Evolutionary conservation across 768 basidiomycete genomes (phyloP).

Genomic region (Vishniacozyma victoriae): DNA sequence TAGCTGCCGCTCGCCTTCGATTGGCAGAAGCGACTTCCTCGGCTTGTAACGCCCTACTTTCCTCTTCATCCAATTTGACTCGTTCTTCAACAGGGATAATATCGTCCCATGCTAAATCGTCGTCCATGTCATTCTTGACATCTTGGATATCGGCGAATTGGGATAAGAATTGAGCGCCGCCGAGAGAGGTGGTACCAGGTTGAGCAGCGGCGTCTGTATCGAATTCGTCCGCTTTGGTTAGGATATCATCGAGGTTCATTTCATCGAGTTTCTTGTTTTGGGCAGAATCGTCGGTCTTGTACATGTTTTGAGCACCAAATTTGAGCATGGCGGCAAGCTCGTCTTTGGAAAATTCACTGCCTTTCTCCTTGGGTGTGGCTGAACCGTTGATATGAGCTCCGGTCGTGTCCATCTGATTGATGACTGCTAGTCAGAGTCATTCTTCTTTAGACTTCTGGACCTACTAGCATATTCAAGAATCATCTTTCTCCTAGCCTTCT

Average conservation of each 20-base stretch:
- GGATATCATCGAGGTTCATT: conserved; percentile 97
- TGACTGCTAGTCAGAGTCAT: conserved; percentile 60
- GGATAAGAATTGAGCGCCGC: conserved; percentile 92
- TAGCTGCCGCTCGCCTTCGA: conserved; percentile 75
- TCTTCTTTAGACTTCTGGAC: conserved; percentile 45
- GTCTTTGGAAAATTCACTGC: conserved; percentile 60
- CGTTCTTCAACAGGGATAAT: conserved; percentile 94
- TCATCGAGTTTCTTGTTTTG: conserved; percentile 95
- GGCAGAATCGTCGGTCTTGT: conserved; percentile 90
- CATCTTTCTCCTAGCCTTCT: conserved; percentile 99
- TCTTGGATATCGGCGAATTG: conserved; percentile 95
- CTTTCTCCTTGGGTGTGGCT: conserved; percentile 51
- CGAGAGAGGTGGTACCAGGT: conserved; percentile 86
- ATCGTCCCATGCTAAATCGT: conserved; percentile 87
- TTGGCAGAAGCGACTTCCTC: conserved; percentile 63
- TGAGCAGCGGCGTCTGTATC: conserved; percentile 79
- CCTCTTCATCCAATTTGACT: conserved; percentile 72
- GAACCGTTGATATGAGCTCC: conserved; percentile 84
- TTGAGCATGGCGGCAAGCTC: conserved; percentile 96
- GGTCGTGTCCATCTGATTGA: conserved; percentile 99
- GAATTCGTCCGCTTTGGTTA: conserved; percentile 93
- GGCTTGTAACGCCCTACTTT: conserved; percentile 57
- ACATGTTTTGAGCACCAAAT: conserved; percentile 99
- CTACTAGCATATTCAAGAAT: conserved; percentile 96
- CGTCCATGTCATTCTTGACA: conserved; percentile 74